These are phyloP conservation scores for Tephrocybe sp. DNA, from an alignment of 768 basidiomycete genomes.

Conservation along the genomic window DNA sequence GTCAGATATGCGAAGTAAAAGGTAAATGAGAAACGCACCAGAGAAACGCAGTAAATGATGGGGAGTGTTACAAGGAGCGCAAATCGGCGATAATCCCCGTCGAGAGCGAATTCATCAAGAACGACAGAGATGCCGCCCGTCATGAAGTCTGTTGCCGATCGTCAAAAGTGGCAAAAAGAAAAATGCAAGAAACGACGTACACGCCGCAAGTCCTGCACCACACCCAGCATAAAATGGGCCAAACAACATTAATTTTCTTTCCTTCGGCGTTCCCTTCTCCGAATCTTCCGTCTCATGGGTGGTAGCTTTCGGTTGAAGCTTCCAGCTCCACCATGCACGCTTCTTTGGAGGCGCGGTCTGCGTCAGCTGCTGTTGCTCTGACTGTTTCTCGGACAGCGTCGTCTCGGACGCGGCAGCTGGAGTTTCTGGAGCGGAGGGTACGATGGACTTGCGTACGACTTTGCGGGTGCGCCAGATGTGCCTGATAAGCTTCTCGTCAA, in stretches of 20 bases:
- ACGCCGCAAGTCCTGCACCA: conserved; percentile 61
- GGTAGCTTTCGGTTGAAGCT: conserved; percentile 31
- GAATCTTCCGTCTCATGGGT: conserved; percentile 23
- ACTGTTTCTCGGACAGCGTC: conserved; percentile 37
- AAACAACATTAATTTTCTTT: conserved; percentile 52
- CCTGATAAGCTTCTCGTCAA: conserved; percentile 78
- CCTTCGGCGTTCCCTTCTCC: conserved; percentile 40
- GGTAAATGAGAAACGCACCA: conserved; percentile 44
- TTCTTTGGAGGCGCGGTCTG: conserved; percentile 14
- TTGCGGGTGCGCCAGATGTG: conserved; percentile 69
- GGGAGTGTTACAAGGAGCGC: conserved; percentile 65
- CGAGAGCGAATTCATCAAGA: conserved; percentile 67
- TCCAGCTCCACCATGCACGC: conserved; percentile 46
- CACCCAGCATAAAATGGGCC: conserved; percentile 74
- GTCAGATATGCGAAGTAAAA: background rate
- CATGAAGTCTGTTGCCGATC: conserved; percentile 46
- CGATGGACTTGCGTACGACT: conserved; percentile 19
- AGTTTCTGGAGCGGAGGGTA: conserved; percentile 13
- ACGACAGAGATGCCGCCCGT: conserved; percentile 60
- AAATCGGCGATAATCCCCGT: conserved; percentile 63
- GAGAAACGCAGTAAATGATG: conserved; percentile 73
- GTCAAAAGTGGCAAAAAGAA: background rate
- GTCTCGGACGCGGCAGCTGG: conserved; percentile 22
- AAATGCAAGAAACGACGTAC: conserved; percentile 39
- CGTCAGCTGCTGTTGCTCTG: conserved; percentile 21